A percentile compares a stretch with the other conserved stretches of the same genome.
These are phyloP conservation scores for Volvox reticuliferus DNA, from an alignment of 139 green algal species.

Conservation along the genomic window DNA sequence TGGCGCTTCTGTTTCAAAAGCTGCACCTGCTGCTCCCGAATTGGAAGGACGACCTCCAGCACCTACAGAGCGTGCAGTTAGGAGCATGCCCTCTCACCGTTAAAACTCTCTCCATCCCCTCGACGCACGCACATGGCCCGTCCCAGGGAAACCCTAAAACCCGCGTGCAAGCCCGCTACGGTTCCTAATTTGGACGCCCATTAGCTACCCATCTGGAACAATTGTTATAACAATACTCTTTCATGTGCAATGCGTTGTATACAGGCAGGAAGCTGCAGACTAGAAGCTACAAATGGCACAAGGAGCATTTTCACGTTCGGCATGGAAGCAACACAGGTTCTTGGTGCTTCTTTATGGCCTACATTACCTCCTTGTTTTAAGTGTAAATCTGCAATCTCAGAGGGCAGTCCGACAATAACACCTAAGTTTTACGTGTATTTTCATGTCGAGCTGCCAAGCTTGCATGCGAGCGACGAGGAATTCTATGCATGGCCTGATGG, in stretches of 20 bases:
- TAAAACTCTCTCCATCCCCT: neutral
- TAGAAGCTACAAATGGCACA: no score
- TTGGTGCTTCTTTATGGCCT: neutral
- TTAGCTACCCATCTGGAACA: neutral
- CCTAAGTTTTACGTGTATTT: neutral
- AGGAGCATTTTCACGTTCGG: no score
- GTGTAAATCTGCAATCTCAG: neutral
- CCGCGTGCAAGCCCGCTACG: neutral
- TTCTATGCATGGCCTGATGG: neutral
- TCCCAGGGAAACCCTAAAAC: neutral
- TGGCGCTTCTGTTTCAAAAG: neutral
- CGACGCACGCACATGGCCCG: neutral
- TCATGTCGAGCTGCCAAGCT: neutral
- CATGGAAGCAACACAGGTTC: no score
- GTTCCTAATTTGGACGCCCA: neutral
- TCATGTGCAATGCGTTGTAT: neutral
- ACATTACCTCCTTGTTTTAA: no score
- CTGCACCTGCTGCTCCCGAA: neutral
- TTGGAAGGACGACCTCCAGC: conserved; percentile 20
- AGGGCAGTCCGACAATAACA: neutral
- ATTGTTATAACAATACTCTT: neutral
- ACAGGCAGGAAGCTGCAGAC: no score
- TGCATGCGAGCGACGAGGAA: neutral
- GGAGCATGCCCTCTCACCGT: neutral
- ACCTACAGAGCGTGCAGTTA: neutral